Evolutionary conservation across 2,329 filamentous ascomycete species (phyloP), one percentile per base, ranked within the genome.

Genomic region (Fusarium pininemorale): DNA sequence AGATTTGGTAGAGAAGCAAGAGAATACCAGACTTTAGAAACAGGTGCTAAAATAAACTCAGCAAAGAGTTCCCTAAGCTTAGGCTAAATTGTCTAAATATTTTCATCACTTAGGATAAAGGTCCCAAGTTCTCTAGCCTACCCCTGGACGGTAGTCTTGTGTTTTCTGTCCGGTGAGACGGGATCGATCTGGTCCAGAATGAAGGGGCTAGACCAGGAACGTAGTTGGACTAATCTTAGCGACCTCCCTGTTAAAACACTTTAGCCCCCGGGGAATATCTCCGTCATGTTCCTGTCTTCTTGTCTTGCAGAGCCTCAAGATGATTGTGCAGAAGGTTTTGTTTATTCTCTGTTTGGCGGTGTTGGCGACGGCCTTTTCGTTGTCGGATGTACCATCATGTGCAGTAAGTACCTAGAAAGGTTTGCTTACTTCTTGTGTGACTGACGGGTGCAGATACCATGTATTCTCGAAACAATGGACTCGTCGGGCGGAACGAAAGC

Each of bases 271-370:
- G 24, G 12, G 7, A 1, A 12, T 56, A 7, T 24, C 12, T 7
- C 28, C 22, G n/a, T 10, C 15, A 5, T 11, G 6, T 44, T 8
- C 30, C 12, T 35, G n/a, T 37, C 8, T 30, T 44, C 4, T 20
- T 22, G 22, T 56, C 12, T 7, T 24, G 13, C 2, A 20, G 39
- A 22, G 54, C 28, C 38, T 28, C 11, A 18, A 13, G 1, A 58
- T 50, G 30, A 37, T n/a, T 4, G 2, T 28, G 1, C 3, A 1
- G 1, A 22, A 5, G 8, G 16, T 13, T 5, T 1, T n/a, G 9
- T 22, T 50, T 6, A 1, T 58, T 5, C 3, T 37, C 20, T 48
- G 55, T 22, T 18, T 50, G 3, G 14, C 41, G 1, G 20, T 9
- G 3, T 26, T 37, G 7, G 1, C 41, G 9, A 10, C 13, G 13